A percentile compares a stretch with the other conserved stretches of the same genome.
These are phyloP conservation scores for Triticum turgidum DNA, from an alignment of 176 grass and related monocot genomes.

Conservation along the genomic window DNA sequence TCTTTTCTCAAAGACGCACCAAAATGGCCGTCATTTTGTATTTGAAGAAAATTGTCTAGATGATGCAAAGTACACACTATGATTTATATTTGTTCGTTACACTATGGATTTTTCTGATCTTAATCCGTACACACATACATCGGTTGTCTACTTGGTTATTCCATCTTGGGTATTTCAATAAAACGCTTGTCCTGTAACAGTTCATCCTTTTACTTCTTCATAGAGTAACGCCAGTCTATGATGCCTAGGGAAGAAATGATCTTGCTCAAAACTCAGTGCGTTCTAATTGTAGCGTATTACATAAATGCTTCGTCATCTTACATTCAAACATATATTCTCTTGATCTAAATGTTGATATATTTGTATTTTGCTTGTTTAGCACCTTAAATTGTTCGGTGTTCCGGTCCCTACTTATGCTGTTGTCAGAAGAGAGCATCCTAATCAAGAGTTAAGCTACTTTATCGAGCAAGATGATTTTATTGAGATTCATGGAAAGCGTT, in stretches of 20 bases:
- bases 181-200: neutral
- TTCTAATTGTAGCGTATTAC: neutral
- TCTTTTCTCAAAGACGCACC: too few relatives aligned
- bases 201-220: neutral
- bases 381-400: conserved; percentile 72
- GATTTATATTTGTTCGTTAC: too few relatives aligned
- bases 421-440: conserved; percentile 75
- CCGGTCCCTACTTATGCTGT: conserved; percentile 91
- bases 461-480: conserved; percentile 93
- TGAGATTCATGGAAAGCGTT: conserved; percentile 79
- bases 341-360: conserved; percentile 25
- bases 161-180: neutral
- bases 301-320: neutral
- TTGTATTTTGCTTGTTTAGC: conserved; percentile 46
- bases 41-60: too few relatives aligned
- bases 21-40: too few relatives aligned
- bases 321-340: conserved; percentile 2
- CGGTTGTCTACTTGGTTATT: too few relatives aligned
- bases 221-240: neutral
- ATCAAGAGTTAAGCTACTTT: conserved; percentile 90
- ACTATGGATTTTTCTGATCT: too few relatives aligned
- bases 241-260: neutral
- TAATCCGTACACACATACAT: too few relatives aligned
- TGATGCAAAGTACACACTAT: neutral
- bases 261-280: conserved; percentile 4